phyloP scores from a whole-genome alignment of 352 stramenopile species.

The Globisporangium spinosum region DNA sequence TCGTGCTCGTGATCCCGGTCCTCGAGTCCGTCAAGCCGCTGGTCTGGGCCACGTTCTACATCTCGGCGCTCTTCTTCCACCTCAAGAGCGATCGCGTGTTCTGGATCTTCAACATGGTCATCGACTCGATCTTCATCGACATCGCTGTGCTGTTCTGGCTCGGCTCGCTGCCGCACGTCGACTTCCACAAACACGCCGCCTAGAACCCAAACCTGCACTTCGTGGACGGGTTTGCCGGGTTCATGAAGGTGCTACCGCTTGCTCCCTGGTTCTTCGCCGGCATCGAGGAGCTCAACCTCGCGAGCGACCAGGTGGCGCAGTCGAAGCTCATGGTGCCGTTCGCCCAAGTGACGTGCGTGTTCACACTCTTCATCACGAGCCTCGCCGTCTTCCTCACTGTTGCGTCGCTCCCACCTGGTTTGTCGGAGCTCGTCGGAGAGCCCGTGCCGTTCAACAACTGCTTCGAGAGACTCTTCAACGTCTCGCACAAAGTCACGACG shows the following conservation, averaged over 20 bases:
- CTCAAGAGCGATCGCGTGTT: conserved; percentile 31
- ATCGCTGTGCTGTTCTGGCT: conserved; percentile 37
- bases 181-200: conserved; percentile 17
- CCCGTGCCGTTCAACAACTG: conserved; percentile 32
- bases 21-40: conserved; percentile 16
- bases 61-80: conserved; percentile 32
- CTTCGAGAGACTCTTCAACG: conserved; percentile 27
- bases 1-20: conserved; percentile 1
- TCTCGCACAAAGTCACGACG: conserved; percentile 20
- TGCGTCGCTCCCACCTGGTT: conserved; percentile 11
- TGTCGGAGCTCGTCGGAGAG: conserved; percentile 20
- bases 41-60: conserved; percentile 32
- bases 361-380: conserved; percentile 24
- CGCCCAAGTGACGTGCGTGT: conserved; percentile 32
- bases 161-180: conserved; percentile 27
- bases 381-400: conserved; percentile 24
- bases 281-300: neutral
- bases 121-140: conserved; percentile 27
- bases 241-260: conserved; percentile 20
- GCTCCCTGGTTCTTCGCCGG: conserved; percentile 32
- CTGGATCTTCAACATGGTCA: conserved; percentile 36
- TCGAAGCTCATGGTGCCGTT: neutral
- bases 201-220: neutral
- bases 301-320: neutral
- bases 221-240: conserved; percentile 19